These are phyloP conservation scores for Pilatotrama ljubarskyi DNA, from an alignment of 768 basidiomycete species.

Conservation along the genomic window DNA sequence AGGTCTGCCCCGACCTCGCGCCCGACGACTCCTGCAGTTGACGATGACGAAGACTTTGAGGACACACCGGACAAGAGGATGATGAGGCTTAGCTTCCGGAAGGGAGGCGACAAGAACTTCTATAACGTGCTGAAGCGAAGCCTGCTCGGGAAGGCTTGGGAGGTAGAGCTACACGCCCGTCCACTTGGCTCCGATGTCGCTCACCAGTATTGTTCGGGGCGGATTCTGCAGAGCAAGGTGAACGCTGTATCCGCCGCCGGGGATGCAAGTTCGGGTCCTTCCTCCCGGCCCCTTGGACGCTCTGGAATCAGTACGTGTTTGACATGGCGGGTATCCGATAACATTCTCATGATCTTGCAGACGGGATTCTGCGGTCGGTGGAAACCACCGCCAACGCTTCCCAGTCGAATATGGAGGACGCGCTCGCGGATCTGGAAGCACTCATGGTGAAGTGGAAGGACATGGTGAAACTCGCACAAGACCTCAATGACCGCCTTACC, in stretches of 20 bases:
- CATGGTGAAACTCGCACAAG: constrained; percentile 88
- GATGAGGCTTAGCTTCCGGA: constrained; percentile 87
- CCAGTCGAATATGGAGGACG: constrained; percentile 67
- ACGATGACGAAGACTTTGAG: constrained; percentile 32
- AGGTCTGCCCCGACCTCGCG: constrained; percentile 70
- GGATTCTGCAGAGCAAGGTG: constrained; percentile 30
- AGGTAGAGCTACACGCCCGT: constrained; percentile 41
- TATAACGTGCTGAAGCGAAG: constrained; percentile 76
- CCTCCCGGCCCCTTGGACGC: constrained; percentile 27
- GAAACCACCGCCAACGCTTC: constrained; percentile 64
- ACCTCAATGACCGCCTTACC: constrained; percentile 81
- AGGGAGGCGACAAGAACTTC: constrained; percentile 83
- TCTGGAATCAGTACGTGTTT: constrained; percentile 53
- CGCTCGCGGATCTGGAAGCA: constrained; percentile 85
- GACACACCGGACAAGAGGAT: constrained; percentile 42
- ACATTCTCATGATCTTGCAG: constrained; percentile 38
- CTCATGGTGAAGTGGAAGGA: constrained; percentile 90
- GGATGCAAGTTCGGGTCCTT: background rate
- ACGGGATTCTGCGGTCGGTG: constrained; percentile 79
- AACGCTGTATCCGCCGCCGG: constrained; percentile 22
- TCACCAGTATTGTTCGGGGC: too few species aligned
- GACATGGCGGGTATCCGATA: background rate
- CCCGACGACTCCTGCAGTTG: constrained; percentile 50
- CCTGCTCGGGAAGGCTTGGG: constrained; percentile 75
- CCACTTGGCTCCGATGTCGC: background rate